Base-by-base conservation (phyloP, 805 yeast genomes). In the Starmerella floricola region DNA sequence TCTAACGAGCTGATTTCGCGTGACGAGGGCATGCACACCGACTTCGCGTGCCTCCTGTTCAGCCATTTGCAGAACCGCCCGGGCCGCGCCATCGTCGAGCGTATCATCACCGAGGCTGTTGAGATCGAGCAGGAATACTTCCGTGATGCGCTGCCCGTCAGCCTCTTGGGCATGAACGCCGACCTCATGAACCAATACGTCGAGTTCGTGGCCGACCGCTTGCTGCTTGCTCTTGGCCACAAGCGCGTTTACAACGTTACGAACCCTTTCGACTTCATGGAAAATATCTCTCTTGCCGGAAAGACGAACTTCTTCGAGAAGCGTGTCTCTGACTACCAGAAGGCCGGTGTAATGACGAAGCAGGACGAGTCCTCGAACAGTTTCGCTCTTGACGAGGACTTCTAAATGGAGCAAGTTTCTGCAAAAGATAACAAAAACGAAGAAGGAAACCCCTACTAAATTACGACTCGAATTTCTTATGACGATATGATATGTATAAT, bases 251-350 rank as follows among this genome's bases (percentile, higher is more conserved):
- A 75, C 76, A 83, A 85, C 57, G 88, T 73, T 47, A 70, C 83
- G 50, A 88, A 88, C 64, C 98, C 98, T 64, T 88, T 88, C 63
- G 98, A 88, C 66, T 88, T 88, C 62, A 88, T 88, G 98, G 98
- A 88, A 72, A 88, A 91, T 72, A 88, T 88, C 59, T 88, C 97
- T 8, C 76, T 88, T 56, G 94, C 96, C 46, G 98, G 98, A 67
- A 88, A 88, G 76, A 88, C 98, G 57, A 88, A 91, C 73, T 88
- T 88, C 77, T 88, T 88, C 62, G 98, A 88, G 73, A 88, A 88
- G 77, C 82, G 98, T 69, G 98, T 88, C 45, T 82, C 94, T 45
- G 98, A 88, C 67, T 88, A 88, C 69, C 98, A 88, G 70, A 91
- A 88, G 71, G 97, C 98, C 45, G 97, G 98, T 71, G 98, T 88